Percentiles rank a stretch among this genome's conserved stretches.
Conservation (phyloP, 768 basidiomycete species). For the Russula sp. region DNA sequence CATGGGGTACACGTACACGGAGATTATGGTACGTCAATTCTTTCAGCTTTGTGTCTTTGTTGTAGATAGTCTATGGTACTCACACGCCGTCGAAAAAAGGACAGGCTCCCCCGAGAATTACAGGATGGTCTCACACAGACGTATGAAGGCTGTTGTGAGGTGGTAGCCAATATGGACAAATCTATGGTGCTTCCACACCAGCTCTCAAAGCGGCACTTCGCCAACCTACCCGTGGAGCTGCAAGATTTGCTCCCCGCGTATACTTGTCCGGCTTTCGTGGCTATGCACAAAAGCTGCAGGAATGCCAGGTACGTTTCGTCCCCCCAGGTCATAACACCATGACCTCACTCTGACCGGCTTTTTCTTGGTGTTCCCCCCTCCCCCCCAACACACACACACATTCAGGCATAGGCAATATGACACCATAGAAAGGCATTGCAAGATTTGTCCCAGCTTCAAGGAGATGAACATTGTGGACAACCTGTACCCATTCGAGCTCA, state of each 20-base stretch:
- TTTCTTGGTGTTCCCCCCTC: no score
- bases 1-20: not conserved
- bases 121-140: not conserved
- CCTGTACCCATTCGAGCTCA: not conserved
- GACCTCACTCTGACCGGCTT: no score
- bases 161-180: not conserved
- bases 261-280: constrained; percentile 1
- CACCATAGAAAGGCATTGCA: constrained; percentile 2
- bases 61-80: not conserved
- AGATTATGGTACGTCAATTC: constrained; percentile 1
- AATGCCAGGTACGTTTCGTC: not conserved
- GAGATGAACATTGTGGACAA: not conserved
- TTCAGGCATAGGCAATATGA: constrained; percentile 11
- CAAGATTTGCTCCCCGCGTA: not conserved
- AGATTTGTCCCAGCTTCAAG: not conserved
- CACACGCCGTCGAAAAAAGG: not conserved
- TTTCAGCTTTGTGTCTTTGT: not conserved
- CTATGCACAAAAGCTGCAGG: not conserved
- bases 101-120: not conserved
- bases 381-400: no score
- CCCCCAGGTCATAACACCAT: no score
- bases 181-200: not conserved
- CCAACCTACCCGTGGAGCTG: fast-evolving
- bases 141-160: not conserved
- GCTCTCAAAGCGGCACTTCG: not conserved